Base-by-base conservation (phyloP, 805 yeast genomes). In the Zygosaccharomyces gambellarensis region DNA sequence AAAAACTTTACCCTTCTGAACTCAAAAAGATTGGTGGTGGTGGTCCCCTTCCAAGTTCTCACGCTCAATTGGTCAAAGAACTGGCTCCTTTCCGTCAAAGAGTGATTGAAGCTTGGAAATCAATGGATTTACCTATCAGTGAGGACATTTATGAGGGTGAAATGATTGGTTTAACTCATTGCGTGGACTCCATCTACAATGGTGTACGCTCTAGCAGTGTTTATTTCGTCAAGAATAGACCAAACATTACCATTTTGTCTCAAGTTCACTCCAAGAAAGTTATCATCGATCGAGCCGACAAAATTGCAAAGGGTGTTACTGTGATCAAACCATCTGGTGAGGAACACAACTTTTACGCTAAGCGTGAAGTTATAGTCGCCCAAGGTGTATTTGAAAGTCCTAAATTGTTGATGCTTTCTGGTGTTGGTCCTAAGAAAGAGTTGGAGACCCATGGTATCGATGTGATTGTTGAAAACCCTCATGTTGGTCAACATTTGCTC, bases 361-460 rank as follows among this genome's bases (percentile, higher is more conserved):
- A 51, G 30, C 54, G 59, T 19, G 69, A 64, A 46, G 61, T 61
- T 22, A 56, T 64, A 41, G 44, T 64, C 14, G 57, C 62, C 22
- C 58, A 63, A 43, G 69, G 69, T 41, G 68, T 63, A 5, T 59
- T 64, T 45, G 69, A 65, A 36, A 59, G 64, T 46, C 69, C 69
- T 31, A 60, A 62, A 39, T 59, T 65, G 36, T 55, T 65, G 55
- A 54, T 65, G 62, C 67, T 62, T 39, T 61, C 67, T 29, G 69
- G 69, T 29, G 41, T 65, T 23, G 69, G 68, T 22, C 69, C 69
- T 14, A 54, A 50, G 50, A 48, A 53, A 47, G 64, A 65, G 51
- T 56, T 65, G 29, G 58, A 57, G 40, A 54, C 44, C 27, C 60
- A 59, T 32, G 65, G 66, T 17, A 61, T 65, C 47, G 55, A 58